phyloP scores from a whole-genome alignment of 2,329 filamentous ascomycete genomes.

The Alternaria brassicae region DNA sequence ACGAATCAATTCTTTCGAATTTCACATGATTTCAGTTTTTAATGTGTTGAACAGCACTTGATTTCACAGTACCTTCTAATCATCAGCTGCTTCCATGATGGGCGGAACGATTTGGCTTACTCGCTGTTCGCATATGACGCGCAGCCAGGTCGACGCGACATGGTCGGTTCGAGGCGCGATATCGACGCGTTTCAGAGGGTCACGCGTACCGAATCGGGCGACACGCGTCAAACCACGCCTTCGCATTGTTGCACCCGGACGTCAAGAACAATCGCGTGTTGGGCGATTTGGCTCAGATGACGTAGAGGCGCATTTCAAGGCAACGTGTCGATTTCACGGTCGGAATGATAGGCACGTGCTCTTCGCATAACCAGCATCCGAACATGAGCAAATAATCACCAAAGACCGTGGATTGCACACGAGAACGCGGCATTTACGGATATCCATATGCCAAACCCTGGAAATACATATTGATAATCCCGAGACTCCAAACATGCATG shows the following conservation, averaged over 20 bases:
- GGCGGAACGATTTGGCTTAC: not conserved
- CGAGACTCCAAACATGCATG: slow-evolving; percentile 14
- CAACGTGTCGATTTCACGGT: not conserved
- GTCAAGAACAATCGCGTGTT: not conserved
- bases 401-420: slow-evolving; percentile 3
- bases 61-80: not conserved
- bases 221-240: not conserved
- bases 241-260: not conserved
- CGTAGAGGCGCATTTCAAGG: not conserved
- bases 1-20: slow-evolving; percentile 51
- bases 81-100: not conserved
- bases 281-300: not conserved
- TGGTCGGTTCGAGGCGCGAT: not conserved
- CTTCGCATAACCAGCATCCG: not conserved
- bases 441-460: slow-evolving; percentile 21
- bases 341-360: not conserved
- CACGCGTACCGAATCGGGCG: not conserved
- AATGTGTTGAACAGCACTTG: not conserved
- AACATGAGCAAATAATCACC: not conserved
- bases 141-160: not conserved
- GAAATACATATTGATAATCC: not conserved
- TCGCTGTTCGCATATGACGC: not conserved
- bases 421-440: slow-evolving; percentile 12
- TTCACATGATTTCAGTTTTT: slow-evolving; percentile 30
- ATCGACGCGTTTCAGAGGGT: not conserved